Base-by-base conservation (phyloP, 805 yeast genomes). In the Cyberlindnera meyerae region DNA sequence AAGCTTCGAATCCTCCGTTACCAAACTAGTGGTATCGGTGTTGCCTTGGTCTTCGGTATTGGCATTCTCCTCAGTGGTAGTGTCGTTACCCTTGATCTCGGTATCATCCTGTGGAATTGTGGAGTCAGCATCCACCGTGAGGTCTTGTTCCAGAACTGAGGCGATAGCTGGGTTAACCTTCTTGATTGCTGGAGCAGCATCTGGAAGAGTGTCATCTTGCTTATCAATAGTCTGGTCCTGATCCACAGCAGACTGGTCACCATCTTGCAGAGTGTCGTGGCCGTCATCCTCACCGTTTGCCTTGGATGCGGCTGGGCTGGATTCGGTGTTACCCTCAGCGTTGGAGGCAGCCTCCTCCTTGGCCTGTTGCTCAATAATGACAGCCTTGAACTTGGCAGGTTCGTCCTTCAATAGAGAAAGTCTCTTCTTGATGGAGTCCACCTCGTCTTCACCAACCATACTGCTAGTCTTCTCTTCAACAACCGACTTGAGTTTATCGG, bases 41-140 rank as follows among this genome's bases (percentile, higher is more conserved):
- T 34, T 33, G 5, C 25, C n/a, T 5, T 33, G 25, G 4, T 36
- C 55, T 4, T 46, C 54, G 5, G 65, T 70, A 37, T 65, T 67
- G 32, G 68, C 65, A 14, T 68, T 63, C 18, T 73, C 72, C 37
- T 73, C 78, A 34, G 73, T 68, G 2, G 61, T 58, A 11, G 63
- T 56, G 33, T 57, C 62, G 36, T 58, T 56, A 11, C 63, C 73
- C 39, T 64, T 72, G 37, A 50, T 22, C 31, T 54, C 60, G n/a
- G 57, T 50, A 22, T 77, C 75, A 49, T 72, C 77, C 40, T 70
- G 75, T 18, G 67, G 69, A 13, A 69, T 58, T 2, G 76, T 71
- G 8, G 70, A 55, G 48, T 73, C 78, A 11, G 71, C 73, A 49
- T 72, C 76, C 29, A 55, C 56, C 6, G 66, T 60, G 4, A 48